A percentile compares a stretch with the other conserved stretches of the same genome.
Conservation (phyloP, 2,329 filamentous ascomycete species). For the Sclerotinia borealis region DNA sequence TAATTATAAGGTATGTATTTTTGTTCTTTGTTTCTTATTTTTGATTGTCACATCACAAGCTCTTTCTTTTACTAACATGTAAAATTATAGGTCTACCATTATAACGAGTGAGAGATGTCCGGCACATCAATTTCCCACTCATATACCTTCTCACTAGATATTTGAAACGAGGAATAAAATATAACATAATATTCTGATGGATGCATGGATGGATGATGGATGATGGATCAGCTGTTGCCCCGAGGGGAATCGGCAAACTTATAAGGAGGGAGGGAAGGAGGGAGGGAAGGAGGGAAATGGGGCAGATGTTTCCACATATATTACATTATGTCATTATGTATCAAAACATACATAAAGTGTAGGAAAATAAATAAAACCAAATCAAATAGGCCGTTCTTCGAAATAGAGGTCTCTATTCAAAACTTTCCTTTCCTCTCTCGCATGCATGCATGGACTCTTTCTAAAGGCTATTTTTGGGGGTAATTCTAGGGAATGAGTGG, state of each 20-base stretch:
- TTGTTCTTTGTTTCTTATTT: not conserved
- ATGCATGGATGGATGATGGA: not conserved
- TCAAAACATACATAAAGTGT: not conserved
- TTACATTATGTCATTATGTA: not conserved
- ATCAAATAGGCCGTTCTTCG: not conserved
- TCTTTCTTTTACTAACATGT: not conserved
- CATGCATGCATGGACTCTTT: no score
- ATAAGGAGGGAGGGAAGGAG: not conserved
- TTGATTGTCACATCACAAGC: not conserved
- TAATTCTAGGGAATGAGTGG: no score
- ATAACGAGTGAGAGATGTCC: slow-evolving; percentile 62
- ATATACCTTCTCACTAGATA: slow-evolving; percentile 11
- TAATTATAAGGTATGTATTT: slow-evolving; percentile 77
- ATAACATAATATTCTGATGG: not conserved
- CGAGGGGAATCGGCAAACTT: not conserved
- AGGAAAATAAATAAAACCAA: no score
- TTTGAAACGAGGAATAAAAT: slow-evolving; percentile 1
- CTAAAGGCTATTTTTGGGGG: no score
- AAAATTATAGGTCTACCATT: slow-evolving; percentile 68
- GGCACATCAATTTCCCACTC: slow-evolving; percentile 9
- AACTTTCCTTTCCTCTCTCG: no score
- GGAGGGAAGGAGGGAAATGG: not conserved
- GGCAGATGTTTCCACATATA: not conserved
- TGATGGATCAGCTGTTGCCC: not conserved
- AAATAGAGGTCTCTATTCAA: not conserved